Evolutionary conservation across 345 rosid genomes (phyloP).

Genomic region (Eutrema japonicum): DNA sequence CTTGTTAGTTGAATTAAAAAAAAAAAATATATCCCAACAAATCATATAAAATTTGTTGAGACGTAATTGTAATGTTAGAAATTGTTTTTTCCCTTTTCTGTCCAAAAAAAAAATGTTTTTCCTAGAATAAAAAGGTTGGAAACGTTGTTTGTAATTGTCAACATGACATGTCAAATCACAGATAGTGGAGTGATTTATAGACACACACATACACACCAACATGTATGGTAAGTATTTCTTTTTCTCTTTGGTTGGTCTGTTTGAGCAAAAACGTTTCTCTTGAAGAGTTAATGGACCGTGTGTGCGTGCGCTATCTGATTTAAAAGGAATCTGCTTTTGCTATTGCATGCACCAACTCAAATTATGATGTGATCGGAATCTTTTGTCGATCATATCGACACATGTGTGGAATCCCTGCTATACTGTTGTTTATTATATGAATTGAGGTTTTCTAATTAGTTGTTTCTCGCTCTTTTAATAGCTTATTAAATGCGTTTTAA

Average conservation of each 20-base stretch:
- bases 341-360: constrained; percentile 44
- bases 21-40: not conserved
- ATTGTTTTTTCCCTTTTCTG: not conserved
- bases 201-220: constrained; percentile 31
- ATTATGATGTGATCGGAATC: constrained; percentile 38
- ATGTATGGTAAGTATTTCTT: constrained; percentile 30
- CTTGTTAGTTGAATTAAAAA: constrained; percentile 20
- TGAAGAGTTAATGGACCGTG: constrained; percentile 19
- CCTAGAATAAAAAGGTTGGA: not conserved
- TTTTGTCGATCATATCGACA: constrained; percentile 40
- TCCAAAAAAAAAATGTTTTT: not conserved
- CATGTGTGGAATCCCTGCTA: constrained; percentile 39
- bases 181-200: constrained; percentile 40
- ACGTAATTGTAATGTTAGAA: constrained; percentile 14
- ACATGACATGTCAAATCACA: constrained; percentile 33
- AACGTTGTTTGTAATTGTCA: constrained; percentile 25
- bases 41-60: constrained; percentile 10
- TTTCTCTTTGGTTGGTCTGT: constrained; percentile 21
- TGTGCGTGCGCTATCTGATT: constrained; percentile 38
- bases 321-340: constrained; percentile 42
- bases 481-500: not conserved
- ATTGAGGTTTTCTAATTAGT: not conserved
- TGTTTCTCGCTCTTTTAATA: not conserved
- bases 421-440: constrained; percentile 10
- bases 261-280: constrained; percentile 34